phyloP scores from a whole-genome alignment of 805 yeast species.

The Lipomyces sp. region DNA sequence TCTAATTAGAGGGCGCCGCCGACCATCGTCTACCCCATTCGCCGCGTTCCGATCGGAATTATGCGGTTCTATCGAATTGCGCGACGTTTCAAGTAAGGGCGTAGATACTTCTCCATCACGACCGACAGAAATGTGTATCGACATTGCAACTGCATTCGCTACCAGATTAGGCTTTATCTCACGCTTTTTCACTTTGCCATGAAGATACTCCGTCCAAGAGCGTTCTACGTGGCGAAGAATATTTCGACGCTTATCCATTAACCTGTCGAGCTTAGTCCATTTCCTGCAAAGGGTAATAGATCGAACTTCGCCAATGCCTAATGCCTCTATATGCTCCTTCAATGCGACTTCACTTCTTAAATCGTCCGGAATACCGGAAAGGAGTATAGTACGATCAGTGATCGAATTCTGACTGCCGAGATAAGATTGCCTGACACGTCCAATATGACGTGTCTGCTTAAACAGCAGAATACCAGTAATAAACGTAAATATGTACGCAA shows the following conservation, averaged over 20 bases:
- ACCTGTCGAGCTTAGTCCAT: conserved; percentile 73
- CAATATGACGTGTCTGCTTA: conserved; percentile 72
- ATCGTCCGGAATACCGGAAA: conserved; percentile 87
- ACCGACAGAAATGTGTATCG: conserved; percentile 29
- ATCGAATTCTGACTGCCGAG: conserved; percentile 85
- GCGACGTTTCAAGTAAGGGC: conserved; percentile 20
- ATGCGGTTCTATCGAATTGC: conserved; percentile 4
- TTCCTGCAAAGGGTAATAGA: conserved; percentile 81
- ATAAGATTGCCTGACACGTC: conserved; percentile 74
- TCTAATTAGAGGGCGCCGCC: conserved; percentile 63
- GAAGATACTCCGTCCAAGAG: conserved; percentile 72
- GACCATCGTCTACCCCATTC: conserved; percentile 16
- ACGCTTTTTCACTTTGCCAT: conserved; percentile 41
- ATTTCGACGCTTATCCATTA: conserved; percentile 63
- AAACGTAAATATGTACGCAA: conserved; percentile 84
- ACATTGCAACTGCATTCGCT: conserved; percentile 27
- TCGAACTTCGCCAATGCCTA: conserved; percentile 80
- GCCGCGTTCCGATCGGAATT: conserved; percentile 7
- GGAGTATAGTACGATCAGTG: conserved; percentile 82
- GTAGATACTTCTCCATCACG: conserved; percentile 20
- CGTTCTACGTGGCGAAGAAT: conserved; percentile 65
- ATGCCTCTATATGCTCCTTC: conserved; percentile 72
- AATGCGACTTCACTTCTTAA: conserved; percentile 71
- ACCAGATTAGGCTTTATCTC: conserved; percentile 25
- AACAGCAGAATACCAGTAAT: conserved; percentile 64